These are phyloP conservation scores for Aspergillus mulundensis DNA, from an alignment of 495 filamentous ascomycete genomes.

Conservation along the genomic window DNA sequence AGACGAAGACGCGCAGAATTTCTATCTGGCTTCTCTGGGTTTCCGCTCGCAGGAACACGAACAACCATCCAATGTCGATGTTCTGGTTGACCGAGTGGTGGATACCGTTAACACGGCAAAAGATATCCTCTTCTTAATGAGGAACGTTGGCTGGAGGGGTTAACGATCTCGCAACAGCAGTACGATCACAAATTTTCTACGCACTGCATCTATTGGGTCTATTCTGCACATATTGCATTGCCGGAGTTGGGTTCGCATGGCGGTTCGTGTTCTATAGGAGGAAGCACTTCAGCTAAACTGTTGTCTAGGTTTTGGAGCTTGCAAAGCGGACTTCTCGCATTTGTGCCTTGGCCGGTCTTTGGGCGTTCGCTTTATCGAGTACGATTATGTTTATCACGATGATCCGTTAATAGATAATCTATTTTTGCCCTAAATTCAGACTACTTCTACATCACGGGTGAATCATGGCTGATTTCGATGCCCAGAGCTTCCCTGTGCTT, in stretches of 20 bases:
- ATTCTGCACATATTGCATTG: conserved; percentile 1
- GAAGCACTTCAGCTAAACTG: not conserved
- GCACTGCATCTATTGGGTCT: not conserved
- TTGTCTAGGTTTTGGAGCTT: not conserved
- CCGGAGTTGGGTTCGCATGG: conserved; percentile 3
- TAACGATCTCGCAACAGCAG: conserved; percentile 32
- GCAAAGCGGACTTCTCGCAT: not conserved
- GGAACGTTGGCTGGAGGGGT: conserved; percentile 94
- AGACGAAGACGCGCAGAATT: conserved; percentile 38
- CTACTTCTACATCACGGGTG: too few relatives aligned
- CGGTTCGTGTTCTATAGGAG: not conserved
- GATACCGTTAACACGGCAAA: conserved; percentile 95
- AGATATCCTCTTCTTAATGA: conserved; percentile 94
- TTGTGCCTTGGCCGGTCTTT: not conserved
- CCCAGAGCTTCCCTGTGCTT: too few relatives aligned
- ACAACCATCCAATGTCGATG: conserved; percentile 45
- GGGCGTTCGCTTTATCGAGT: not conserved
- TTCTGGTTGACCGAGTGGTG: conserved; percentile 74
- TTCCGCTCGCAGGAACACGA: conserved; percentile 78
- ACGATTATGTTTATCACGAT: not conserved
- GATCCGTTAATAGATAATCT: not conserved
- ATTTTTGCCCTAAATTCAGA: too few relatives aligned
- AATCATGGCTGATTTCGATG: too few relatives aligned
- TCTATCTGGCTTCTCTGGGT: conserved; percentile 70
- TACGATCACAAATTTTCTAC: not conserved